A percentile compares a stretch with the other conserved stretches of the same genome.
Conservation (phyloP, 1,139 yeast species). For the Sugiyamaella paludigena region DNA sequence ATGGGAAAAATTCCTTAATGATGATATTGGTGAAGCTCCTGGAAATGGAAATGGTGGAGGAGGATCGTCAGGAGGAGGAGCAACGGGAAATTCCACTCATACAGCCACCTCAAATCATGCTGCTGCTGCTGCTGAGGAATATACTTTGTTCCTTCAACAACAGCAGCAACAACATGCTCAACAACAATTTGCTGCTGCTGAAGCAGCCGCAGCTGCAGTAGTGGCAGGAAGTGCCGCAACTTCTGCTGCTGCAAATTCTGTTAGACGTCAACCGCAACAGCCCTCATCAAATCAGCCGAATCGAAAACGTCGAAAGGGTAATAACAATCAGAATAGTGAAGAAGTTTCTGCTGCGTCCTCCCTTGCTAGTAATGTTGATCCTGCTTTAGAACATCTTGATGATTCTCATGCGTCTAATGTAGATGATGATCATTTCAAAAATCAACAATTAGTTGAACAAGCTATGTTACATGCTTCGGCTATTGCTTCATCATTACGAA, state of each 20-base stretch:
- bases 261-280: constrained; percentile 6
- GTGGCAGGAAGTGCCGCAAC: constrained; percentile 8
- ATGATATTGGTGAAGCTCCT: constrained; percentile 19
- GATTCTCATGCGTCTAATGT: constrained; percentile 11
- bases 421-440: constrained; percentile 18
- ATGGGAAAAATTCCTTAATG: constrained; percentile 28
- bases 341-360: background rate
- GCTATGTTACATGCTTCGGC: constrained; percentile 33
- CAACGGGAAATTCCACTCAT: background rate
- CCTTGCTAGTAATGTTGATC: constrained; percentile 21
- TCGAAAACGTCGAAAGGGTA: constrained; percentile 3
- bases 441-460: constrained; percentile 28
- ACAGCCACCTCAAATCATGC: background rate
- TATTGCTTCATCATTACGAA: constrained; percentile 26
- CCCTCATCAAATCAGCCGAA: background rate
- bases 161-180: constrained; percentile 8
- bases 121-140: constrained; percentile 13
- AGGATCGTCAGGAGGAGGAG: background rate
- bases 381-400: constrained; percentile 23
- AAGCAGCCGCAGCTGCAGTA: constrained; percentile 5
- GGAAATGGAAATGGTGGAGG: no score
- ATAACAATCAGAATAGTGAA: background rate
- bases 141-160: constrained; percentile 10
- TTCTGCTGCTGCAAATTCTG: background rate
- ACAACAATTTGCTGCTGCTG: background rate